phyloP scores from a whole-genome alignment of 768 basidiomycete genomes.

The Rhodotorula kratochvilovae region DNA sequence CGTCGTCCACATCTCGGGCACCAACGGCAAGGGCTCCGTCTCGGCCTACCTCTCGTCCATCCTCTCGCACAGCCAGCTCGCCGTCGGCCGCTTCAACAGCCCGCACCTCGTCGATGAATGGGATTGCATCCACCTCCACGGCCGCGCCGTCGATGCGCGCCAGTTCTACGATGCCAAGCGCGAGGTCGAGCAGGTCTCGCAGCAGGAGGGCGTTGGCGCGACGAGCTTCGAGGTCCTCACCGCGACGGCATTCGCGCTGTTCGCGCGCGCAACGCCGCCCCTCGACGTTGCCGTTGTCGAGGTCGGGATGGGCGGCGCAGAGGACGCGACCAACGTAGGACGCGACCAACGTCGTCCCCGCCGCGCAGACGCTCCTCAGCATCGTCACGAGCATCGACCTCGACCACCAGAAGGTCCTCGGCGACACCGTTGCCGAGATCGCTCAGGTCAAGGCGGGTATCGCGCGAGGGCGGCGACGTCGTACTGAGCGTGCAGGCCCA shows the following conservation, averaged over 20 bases:
- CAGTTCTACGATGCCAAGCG: constrained; percentile 53
- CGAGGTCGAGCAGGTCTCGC: constrained; percentile 55
- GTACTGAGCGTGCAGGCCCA: constrained; percentile 47
- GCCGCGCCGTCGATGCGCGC: constrained; percentile 53
- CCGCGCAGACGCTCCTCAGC: constrained; percentile 65
- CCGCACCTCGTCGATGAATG: constrained; percentile 76
- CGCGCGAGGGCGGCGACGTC: constrained; percentile 54
- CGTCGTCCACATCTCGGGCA: constrained; percentile 85
- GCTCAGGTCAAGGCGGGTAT: constrained; percentile 80
- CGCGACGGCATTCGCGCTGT: constrained; percentile 68
- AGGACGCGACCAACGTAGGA: constrained; percentile 97
- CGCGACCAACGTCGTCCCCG: constrained; percentile 87
- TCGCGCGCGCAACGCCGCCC: constrained; percentile 55
- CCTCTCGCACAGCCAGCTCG: constrained; percentile 56
- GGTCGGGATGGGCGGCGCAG: constrained; percentile 87
- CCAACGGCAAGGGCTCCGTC: constrained; percentile 96
- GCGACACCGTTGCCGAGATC: constrained; percentile 67
- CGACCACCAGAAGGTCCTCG: constrained; percentile 89
- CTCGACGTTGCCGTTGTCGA: constrained; percentile 81
- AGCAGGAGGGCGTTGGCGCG: constrained; percentile 51
- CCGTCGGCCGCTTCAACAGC: constrained; percentile 80
- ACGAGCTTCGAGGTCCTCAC: constrained; percentile 83
- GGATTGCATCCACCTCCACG: constrained; percentile 72
- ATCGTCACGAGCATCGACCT: constrained; percentile 80
- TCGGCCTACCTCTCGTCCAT: constrained; percentile 76